Conservation (phyloP, 345 rosid genomes). For the Geranium rotundifolium region DNA sequence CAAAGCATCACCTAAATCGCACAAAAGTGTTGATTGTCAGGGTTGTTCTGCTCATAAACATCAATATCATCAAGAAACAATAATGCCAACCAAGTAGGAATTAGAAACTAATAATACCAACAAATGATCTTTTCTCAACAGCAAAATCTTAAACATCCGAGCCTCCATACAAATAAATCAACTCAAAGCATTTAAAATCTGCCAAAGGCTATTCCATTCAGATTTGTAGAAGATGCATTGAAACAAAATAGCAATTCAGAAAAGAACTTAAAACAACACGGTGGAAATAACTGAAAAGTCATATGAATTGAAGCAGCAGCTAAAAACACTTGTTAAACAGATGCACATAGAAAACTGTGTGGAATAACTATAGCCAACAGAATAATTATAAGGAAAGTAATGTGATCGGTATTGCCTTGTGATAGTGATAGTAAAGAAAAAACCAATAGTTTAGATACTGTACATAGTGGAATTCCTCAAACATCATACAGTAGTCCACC, state of each 20-base stretch:
- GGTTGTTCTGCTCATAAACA: too few relatives aligned
- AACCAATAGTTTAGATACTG: neutral
- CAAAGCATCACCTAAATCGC: conserved; percentile 65
- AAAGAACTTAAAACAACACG: too few relatives aligned
- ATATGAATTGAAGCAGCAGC: too few relatives aligned
- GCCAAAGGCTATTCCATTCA: neutral
- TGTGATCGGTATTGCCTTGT: neutral
- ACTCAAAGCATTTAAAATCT: too few relatives aligned
- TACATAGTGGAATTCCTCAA: neutral
- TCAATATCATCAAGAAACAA: neutral
- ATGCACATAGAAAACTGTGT: neutral
- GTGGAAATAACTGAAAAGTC: too few relatives aligned
- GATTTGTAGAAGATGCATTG: neutral
- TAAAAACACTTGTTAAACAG: too few relatives aligned
- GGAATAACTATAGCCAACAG: neutral
- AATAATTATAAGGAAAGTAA: neutral
- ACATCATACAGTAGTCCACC: neutral
- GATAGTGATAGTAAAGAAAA: neutral
- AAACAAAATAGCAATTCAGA: neutral
- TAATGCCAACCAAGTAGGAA: neutral
- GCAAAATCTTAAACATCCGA: neutral
- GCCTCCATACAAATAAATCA: too few relatives aligned
- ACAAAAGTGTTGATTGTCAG: conserved; percentile 1
- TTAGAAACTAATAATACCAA: neutral
- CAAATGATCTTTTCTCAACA: too few relatives aligned